Evolutionary conservation across 2,329 filamentous ascomycete genomes (phyloP).

Genomic region (Paraphaeosphaeria sporulosa): DNA sequence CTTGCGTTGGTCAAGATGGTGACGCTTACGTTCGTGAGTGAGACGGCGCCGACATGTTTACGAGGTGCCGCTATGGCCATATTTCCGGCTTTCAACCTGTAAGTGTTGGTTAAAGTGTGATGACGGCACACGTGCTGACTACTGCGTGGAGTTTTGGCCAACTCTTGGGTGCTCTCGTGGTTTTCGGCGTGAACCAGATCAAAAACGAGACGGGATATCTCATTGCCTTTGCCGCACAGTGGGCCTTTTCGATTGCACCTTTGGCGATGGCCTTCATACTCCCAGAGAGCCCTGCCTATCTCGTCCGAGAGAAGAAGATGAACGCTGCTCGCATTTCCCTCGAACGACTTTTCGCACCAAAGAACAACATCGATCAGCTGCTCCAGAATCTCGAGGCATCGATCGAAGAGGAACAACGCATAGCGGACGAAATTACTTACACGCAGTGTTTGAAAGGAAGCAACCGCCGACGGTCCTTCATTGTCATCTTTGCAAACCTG

Average conservation of each 20-base stretch:
- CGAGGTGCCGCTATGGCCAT: slow-evolving; percentile 54
- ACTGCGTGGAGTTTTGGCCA: slow-evolving; percentile 44
- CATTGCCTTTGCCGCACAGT: slow-evolving; percentile 50
- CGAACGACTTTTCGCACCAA: slow-evolving; percentile 54
- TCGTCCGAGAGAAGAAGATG: slow-evolving; percentile 50
- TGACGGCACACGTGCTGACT: neutral
- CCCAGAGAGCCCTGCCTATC: slow-evolving; percentile 58
- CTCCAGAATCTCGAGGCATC: slow-evolving; percentile 30
- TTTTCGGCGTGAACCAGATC: slow-evolving; percentile 39
- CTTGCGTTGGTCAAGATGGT: slow-evolving; percentile 53
- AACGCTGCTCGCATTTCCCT: slow-evolving; percentile 53
- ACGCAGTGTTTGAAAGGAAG: slow-evolving; percentile 28
- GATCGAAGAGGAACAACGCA: slow-evolving; percentile 50
- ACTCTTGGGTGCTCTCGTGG: slow-evolving; percentile 53
- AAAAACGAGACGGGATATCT: slow-evolving; percentile 40
- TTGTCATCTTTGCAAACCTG: slow-evolving; percentile 51
- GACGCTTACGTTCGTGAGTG: slow-evolving; percentile 56
- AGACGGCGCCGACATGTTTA: slow-evolving; percentile 52
- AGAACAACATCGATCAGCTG: slow-evolving; percentile 34
- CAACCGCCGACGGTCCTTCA: slow-evolving; percentile 18
- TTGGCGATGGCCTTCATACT: slow-evolving; percentile 51
- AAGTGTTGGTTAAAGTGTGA: neutral
- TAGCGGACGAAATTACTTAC: slow-evolving; percentile 41
- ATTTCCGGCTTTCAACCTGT: slow-evolving; percentile 54
- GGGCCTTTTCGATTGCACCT: slow-evolving; percentile 49